phyloP scores from a whole-genome alignment of 768 basidiomycete genomes.

The Trametes gibbosa region DNA sequence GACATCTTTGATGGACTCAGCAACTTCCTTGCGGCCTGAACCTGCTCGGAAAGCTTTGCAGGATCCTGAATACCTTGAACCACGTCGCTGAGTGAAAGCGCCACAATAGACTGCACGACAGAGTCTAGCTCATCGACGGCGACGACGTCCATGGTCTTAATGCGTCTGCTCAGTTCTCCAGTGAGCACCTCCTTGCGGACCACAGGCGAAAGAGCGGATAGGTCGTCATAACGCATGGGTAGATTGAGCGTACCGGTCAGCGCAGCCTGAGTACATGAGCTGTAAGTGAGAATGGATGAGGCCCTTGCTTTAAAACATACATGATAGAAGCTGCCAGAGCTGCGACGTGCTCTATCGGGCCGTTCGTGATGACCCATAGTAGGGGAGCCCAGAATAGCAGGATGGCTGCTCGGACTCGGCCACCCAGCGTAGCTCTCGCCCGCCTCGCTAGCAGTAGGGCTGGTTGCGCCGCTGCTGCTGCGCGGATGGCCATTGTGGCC shows the following conservation, averaged over 20 bases:
- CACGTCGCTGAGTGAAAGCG: conserved; percentile 71
- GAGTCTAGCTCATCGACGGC: conserved; percentile 53
- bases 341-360: conserved; percentile 60
- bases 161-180: conserved; percentile 75
- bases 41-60: conserved; percentile 61
- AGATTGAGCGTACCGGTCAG: conserved; percentile 75
- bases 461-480: conserved; percentile 79
- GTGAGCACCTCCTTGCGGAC: conserved; percentile 84
- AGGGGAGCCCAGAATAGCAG: conserved; percentile 54
- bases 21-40: conserved; percentile 37
- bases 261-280: conserved; percentile 55
- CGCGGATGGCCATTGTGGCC: conserved; percentile 77
- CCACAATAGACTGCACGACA: conserved; percentile 72
- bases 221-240: conserved; percentile 86
- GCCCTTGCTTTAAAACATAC: conserved; percentile 37
- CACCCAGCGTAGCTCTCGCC: conserved; percentile 75
- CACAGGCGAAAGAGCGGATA: conserved; percentile 78
- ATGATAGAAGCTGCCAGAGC: conserved; percentile 85
- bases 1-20: conserved; percentile 26
- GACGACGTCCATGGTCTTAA: conserved; percentile 57
- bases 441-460: conserved; percentile 78
- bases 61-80: conserved; percentile 74
- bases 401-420: conserved; percentile 65
- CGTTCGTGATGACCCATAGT: conserved; percentile 50
- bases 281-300: background rate